A percentile compares a stretch with the other conserved stretches of the same genome.
phyloP scores from a whole-genome alignment of 805 yeast genomes.

The Candida orba region DNA sequence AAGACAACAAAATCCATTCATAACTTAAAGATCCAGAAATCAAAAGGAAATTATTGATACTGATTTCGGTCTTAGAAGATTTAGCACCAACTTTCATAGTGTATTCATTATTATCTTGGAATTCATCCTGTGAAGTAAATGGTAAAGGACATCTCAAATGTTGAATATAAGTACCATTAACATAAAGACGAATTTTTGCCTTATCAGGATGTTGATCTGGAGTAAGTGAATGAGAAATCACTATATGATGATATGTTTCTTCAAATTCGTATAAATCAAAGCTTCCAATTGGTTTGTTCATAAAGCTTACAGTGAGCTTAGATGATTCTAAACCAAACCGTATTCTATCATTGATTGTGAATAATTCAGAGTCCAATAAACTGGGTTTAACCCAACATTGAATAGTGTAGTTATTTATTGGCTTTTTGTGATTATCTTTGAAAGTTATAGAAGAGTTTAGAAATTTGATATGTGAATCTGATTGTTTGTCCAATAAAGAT shows the following conservation, averaged over 20 bases:
- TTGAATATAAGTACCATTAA: slow-evolving; percentile 16
- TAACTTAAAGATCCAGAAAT: slow-evolving; percentile 30
- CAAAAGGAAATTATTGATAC: slow-evolving; percentile 30
- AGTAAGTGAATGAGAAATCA: slow-evolving; percentile 11
- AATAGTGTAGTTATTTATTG: slow-evolving; percentile 14
- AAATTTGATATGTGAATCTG: slow-evolving; percentile 22
- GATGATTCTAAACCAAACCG: slow-evolving; percentile 27
- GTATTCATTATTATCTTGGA: background rate
- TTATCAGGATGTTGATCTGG: slow-evolving; percentile 6
- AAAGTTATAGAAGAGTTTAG: slow-evolving; percentile 22
- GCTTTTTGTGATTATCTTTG: background rate
- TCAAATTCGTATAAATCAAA: slow-evolving; percentile 16
- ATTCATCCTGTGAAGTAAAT: slow-evolving; percentile 5
- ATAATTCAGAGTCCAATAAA: slow-evolving; percentile 22
- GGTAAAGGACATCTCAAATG: slow-evolving; percentile 17
- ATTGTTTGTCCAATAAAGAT: slow-evolving; percentile 10
- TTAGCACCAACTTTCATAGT: slow-evolving; percentile 9
- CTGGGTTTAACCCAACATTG: slow-evolving; percentile 26
- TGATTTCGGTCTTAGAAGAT: slow-evolving; percentile 6
- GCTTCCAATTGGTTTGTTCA: slow-evolving; percentile 3
- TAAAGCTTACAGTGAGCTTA: slow-evolving; percentile 23
- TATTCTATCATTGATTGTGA: slow-evolving; percentile 17
- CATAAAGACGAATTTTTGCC: slow-evolving; percentile 14
- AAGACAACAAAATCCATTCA: slow-evolving; percentile 48
- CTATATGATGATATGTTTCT: slow-evolving; percentile 16